A percentile compares a stretch with the other conserved stretches of the same genome.
Evolutionary conservation across 768 basidiomycete species (phyloP).

Genomic region (Termitomyces sp.): DNA sequence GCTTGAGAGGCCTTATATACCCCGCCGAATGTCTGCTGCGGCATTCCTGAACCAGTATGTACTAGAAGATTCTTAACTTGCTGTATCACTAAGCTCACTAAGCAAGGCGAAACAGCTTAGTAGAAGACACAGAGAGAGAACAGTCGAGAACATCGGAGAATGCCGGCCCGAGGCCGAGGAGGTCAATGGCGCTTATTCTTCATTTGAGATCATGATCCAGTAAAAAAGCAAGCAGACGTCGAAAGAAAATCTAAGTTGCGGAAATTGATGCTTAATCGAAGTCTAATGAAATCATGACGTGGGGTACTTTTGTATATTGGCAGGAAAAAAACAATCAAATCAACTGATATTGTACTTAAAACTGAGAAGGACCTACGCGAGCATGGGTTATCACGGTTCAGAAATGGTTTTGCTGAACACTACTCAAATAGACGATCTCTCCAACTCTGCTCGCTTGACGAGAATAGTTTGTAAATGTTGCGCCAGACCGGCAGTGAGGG

Average conservation of each 20-base stretch:
- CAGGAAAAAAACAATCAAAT: not conserved
- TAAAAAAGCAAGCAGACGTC: not conserved
- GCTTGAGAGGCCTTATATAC: not conserved
- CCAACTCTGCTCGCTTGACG: slow-evolving; percentile 23
- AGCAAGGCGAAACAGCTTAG: not conserved
- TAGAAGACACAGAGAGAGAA: not conserved
- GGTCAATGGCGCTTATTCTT: not conserved
- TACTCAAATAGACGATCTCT: slow-evolving; percentile 13
- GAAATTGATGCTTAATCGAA: not conserved
- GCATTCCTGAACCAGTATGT: not conserved
- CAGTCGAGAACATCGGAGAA: not conserved
- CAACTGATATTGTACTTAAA: not conserved
- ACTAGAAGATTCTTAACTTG: not conserved
- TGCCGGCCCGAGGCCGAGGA: not conserved
- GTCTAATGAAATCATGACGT: not conserved
- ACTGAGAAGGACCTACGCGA: not conserved
- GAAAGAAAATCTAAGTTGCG: not conserved
- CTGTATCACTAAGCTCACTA: not conserved
- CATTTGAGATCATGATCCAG: too few relatives aligned
- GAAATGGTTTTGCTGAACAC: slow-evolving; percentile 1
- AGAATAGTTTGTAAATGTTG: slow-evolving; percentile 37
- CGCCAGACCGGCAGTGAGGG: slow-evolving; percentile 64
- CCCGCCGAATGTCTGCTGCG: not conserved
- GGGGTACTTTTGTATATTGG: too few relatives aligned
- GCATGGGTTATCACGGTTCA: not conserved